Evolutionary conservation across 2,329 filamentous ascomycete species (phyloP).

Genomic region (Cercospora zeina): DNA sequence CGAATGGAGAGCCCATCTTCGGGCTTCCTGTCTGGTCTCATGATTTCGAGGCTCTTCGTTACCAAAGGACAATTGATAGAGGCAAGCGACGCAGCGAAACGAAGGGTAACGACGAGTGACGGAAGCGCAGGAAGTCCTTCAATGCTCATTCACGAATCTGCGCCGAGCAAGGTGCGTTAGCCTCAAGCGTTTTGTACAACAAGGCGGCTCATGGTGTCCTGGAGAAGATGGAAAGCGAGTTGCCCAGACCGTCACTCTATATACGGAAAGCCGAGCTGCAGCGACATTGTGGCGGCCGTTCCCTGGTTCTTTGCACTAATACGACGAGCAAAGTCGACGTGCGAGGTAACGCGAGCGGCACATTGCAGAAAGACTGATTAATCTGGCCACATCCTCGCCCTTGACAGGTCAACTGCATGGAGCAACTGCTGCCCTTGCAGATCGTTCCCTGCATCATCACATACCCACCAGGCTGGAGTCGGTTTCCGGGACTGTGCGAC

Average conservation of each 20-base stretch:
- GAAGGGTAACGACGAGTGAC: neutral
- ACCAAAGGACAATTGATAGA: constrained; percentile 9
- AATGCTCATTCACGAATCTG: constrained; percentile 9
- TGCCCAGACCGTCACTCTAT: constrained; percentile 21
- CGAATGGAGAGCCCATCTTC: constrained; percentile 34
- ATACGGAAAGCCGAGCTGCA: constrained; percentile 13
- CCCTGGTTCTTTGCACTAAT: neutral
- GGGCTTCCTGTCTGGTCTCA: constrained; percentile 26
- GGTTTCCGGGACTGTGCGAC: constrained; percentile 12
- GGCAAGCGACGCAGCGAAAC: neutral
- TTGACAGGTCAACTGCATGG: constrained; percentile 21
- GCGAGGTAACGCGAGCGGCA: constrained; percentile 7
- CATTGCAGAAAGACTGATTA: constrained; percentile 10
- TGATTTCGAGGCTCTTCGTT: constrained; percentile 10
- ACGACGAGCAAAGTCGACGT: neutral
- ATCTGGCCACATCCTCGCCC: constrained; percentile 10
- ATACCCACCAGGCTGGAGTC: neutral
- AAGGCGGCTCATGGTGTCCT: neutral
- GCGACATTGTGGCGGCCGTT: constrained; percentile 16
- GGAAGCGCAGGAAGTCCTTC: constrained; percentile 13
- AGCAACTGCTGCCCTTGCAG: constrained; percentile 13
- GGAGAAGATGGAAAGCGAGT: constrained; percentile 10
- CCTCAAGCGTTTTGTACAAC: constrained; percentile 20
- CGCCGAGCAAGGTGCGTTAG: constrained; percentile 21
- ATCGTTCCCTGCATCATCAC: constrained; percentile 4